Percentiles rank a stretch among this genome's conserved stretches.
Conservation (phyloP, 257 asterid genomes). For the Solanum neorickii region DNA sequence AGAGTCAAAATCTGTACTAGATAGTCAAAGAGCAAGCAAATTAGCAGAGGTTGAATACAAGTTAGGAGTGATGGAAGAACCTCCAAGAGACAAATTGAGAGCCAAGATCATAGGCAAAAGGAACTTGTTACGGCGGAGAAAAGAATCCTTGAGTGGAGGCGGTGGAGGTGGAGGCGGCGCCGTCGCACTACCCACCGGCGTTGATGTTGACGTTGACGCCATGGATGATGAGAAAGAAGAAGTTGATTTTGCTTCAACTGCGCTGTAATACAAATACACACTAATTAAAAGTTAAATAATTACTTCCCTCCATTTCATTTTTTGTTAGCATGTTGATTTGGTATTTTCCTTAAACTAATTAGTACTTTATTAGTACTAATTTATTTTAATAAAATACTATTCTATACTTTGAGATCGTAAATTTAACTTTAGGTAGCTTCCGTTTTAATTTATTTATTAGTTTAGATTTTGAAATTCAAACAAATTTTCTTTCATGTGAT, state of each 20-base stretch:
- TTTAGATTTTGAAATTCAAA: no score
- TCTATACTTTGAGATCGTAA: no score
- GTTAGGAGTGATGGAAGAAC: conserved; percentile 8
- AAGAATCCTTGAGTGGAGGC: conserved; percentile 43
- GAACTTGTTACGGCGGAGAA: conserved; percentile 54
- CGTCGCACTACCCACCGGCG: conserved; percentile 18
- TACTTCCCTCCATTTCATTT: neutral
- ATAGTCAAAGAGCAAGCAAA: neutral
- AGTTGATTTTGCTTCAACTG: neutral
- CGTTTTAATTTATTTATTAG: no score
- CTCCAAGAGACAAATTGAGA: conserved; percentile 71
- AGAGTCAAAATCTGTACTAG: neutral
- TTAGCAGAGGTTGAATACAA: neutral
- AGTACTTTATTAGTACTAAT: no score
- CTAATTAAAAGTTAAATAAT: neutral
- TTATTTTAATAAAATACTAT: no score
- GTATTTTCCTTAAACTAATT: neutral
- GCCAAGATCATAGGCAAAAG: conserved; percentile 60
- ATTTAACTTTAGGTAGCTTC: no score
- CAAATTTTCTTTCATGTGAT: no score
- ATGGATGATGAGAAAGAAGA: conserved; percentile 10
- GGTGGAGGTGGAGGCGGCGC: conserved; percentile 29
- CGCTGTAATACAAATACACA: neutral
- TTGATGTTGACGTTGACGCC: conserved; percentile 21
- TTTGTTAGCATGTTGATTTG: neutral